Conservation (phyloP, 2,329 filamentous ascomycete genomes). For the Chalaropsis thielavioides region DNA sequence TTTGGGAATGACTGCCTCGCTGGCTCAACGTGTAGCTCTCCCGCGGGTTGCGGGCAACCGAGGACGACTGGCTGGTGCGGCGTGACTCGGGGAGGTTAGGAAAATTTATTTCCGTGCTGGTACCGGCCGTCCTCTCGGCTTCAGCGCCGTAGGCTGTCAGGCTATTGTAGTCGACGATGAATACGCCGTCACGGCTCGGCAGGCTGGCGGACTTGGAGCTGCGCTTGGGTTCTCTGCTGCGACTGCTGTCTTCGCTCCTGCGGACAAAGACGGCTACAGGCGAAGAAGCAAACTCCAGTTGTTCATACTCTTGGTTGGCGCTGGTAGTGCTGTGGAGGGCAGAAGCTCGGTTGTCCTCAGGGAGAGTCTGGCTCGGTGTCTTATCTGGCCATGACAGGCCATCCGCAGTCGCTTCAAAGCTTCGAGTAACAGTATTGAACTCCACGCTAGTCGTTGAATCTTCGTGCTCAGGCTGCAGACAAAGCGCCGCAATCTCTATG, state of each 20-base stretch:
- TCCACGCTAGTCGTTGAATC: neutral
- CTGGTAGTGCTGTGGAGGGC: neutral
- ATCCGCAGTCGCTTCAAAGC: neutral
- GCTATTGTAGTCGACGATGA: constrained; percentile 1
- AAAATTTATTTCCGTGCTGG: neutral
- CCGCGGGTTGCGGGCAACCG: neutral
- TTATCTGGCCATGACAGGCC: neutral
- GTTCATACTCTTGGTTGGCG: neutral
- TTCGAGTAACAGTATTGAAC: neutral
- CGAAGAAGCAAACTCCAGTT: constrained; percentile 1
- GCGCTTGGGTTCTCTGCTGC: neutral
- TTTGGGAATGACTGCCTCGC: neutral
- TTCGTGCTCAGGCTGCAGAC: neutral
- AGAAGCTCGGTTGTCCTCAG: neutral
- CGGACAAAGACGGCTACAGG: constrained; percentile 4
- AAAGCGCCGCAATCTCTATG: neutral
- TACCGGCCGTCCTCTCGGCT: neutral
- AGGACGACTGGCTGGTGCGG: neutral
- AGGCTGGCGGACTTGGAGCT: neutral
- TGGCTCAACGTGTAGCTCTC: neutral
- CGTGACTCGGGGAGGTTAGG: neutral
- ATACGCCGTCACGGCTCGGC: constrained; percentile 5
- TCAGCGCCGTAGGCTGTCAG: neutral
- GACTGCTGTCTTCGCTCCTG: neutral
- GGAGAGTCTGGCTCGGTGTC: neutral